Evolutionary conservation across 164 flowering plant genomes (phyloP), one percentile per base, ranked within the genome.

Genomic region (Annona squamosa): DNA sequence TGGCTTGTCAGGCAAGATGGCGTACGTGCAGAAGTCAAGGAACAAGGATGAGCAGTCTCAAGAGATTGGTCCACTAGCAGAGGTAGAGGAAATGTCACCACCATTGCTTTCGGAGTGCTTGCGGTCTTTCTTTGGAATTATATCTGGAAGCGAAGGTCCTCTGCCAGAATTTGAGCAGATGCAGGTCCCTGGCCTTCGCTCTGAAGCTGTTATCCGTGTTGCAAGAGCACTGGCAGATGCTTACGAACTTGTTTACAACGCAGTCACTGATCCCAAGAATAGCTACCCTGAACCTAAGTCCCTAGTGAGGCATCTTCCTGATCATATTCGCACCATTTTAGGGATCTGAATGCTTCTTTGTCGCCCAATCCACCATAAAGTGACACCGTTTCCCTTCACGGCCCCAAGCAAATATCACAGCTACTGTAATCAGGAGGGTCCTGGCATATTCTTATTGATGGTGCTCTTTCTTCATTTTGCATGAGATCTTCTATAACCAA

Each of bases 291-390:
- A 93, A 17, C 97, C 99, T 37, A 91, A 82, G 84, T 86, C 97
- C n/a, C 75, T 95, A 74, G 97, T 91, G 26, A 86, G 99, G 81
- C 97, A 95, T 82, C 96, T 97, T 45, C 99, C 99, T 2, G 87
- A 89, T 76, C 98, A 90, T 80, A 91, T 93, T 76, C 83, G 91
- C 71, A 93, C 98, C 77, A 96, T 96, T 75, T 84, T 93, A 75
- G 99, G 98, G 63, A 87, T 96, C 73, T 92, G 77, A 89, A 62
- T 56, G 46, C 5, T 65, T 67, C 2, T 37, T 46, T 17, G 42
- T 13, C 16, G 26, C n/a, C 26, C 26, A 9, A 0, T 9, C 46
- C 5, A 9, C n/a, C 44, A 7, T 10, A 4, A 67, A 67, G 69
- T 46, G 44, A 67, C 10, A 67, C 69, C 43, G 17, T 67, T 45